These are phyloP conservation scores for Phlebopus sp. DNA, from an alignment of 1,284 basidiomycete genomes.

Conservation along the genomic window DNA sequence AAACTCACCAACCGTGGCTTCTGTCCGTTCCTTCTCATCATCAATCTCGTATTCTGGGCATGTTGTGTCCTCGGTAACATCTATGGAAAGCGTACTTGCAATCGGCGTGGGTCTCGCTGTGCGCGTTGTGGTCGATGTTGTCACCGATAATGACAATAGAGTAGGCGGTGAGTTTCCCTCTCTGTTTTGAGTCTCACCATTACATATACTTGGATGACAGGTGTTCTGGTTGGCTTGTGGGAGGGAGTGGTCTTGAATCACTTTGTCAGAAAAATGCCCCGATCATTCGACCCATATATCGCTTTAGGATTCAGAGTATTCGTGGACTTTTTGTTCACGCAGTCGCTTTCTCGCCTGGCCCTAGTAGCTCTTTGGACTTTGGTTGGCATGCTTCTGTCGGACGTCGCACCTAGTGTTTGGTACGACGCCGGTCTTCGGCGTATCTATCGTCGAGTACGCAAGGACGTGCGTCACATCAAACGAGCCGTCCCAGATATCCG, in stretches of 20 bases:
- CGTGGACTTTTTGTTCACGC: conserved; percentile 64
- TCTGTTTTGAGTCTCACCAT: not conserved
- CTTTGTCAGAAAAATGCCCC: conserved; percentile 61
- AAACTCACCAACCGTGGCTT: conserved; percentile 36
- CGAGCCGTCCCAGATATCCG: conserved; percentile 31
- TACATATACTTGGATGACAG: conserved; percentile 36
- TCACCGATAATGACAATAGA: conserved; percentile 46
- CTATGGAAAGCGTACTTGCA: conserved; percentile 56
- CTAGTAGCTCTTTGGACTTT: conserved; percentile 65
- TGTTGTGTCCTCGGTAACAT: conserved; percentile 31
- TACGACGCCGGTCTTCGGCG: conserved; percentile 54
- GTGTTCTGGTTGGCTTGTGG: conserved; percentile 68
- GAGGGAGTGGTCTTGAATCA: conserved; percentile 71
- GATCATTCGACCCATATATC: conserved; percentile 56
- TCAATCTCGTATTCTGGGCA: conserved; percentile 33
- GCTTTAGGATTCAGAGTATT: conserved; percentile 62
- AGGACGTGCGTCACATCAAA: conserved; percentile 37
- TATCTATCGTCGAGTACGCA: conserved; percentile 52
- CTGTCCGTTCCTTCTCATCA: conserved; percentile 38
- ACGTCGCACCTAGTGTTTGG: conserved; percentile 60
- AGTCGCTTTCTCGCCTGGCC: conserved; percentile 52
- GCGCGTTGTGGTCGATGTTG: conserved; percentile 46
- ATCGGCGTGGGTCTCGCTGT: conserved; percentile 51
- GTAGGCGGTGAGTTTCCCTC: conserved; percentile 31
- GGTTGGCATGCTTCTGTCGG: conserved; percentile 65